These are phyloP conservation scores for Fusarium heterosporum DNA, from an alignment of 2,329 filamentous ascomycete species.

Conservation along the genomic window DNA sequence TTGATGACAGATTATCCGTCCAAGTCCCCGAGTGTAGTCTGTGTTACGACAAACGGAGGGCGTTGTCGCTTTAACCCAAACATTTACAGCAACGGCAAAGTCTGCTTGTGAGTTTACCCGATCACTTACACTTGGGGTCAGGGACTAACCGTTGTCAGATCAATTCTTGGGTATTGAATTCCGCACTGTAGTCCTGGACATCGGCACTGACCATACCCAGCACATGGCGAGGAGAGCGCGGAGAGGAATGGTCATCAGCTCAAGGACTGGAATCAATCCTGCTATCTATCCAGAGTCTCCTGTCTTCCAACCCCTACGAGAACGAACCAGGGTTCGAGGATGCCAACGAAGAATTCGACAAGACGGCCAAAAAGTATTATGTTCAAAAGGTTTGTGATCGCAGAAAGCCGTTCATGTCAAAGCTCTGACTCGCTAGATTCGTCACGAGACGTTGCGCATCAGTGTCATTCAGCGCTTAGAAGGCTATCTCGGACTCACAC, in stretches of 20 bases:
- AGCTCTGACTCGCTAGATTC: conserved; percentile 69
- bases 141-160: conserved; percentile 63
- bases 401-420: neutral
- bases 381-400: conserved; percentile 73
- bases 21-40: conserved; percentile 70
- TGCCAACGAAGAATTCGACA: conserved; percentile 74
- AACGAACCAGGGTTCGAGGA: conserved; percentile 96
- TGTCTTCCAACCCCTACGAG: conserved; percentile 93
- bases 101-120: conserved; percentile 80
- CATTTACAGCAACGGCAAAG: conserved; percentile 90
- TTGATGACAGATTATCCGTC: conserved; percentile 78
- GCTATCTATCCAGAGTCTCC: conserved; percentile 94
- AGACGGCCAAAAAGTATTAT: conserved; percentile 79
- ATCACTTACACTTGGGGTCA: neutral
- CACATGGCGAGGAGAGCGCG: conserved; percentile 90
- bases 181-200: neutral
- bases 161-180: conserved; percentile 79
- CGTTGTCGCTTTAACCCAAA: conserved; percentile 95
- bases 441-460: conserved; percentile 88
- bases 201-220: conserved; percentile 60
- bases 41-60: conserved; percentile 89
- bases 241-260: conserved; percentile 96
- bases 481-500: conserved; percentile 75
- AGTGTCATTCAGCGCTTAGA: conserved; percentile 89
- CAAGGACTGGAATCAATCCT: conserved; percentile 95